Conservation (phyloP, 352 stramenopile species). For the Aphanomyces astaci region DNA sequence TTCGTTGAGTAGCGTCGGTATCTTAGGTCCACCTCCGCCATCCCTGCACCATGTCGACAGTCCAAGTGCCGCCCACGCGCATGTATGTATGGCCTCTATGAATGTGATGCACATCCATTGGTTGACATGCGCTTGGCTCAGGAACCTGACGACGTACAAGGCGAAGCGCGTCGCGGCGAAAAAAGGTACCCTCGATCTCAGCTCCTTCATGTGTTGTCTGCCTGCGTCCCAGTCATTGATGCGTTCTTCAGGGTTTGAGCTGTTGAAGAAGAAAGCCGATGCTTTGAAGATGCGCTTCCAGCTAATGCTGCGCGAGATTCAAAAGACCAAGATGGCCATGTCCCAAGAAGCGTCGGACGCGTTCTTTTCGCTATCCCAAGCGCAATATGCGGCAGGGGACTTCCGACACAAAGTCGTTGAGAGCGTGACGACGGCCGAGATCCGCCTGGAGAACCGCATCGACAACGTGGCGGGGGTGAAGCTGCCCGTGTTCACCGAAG, state of each 20-base stretch:
- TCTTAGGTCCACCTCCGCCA: neutral
- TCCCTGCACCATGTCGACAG: constrained; percentile 5
- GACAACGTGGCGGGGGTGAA: constrained; percentile 99
- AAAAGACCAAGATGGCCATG: constrained; percentile 85
- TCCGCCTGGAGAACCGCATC: constrained; percentile 95
- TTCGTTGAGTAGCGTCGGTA: neutral
- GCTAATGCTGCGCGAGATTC: constrained; percentile 79
- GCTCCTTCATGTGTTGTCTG: neutral
- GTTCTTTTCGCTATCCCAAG: constrained; percentile 98
- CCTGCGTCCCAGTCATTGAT: neutral
- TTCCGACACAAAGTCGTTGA: constrained; percentile 96
- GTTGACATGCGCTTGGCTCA: constrained; percentile 24
- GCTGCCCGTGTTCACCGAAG: constrained; percentile 96
- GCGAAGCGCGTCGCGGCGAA: constrained; percentile 74
- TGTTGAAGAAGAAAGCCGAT: constrained; percentile 98
- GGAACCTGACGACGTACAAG: constrained; percentile 81
- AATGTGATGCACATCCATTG: too few species aligned
- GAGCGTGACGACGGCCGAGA: constrained; percentile 91
- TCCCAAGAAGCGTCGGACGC: constrained; percentile 85
- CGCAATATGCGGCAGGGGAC: constrained; percentile 97
- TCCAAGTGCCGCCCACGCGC: constrained; percentile 51
- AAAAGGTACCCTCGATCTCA: constrained; percentile 75
- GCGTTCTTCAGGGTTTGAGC: constrained; percentile 48
- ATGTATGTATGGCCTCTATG: too few species aligned
- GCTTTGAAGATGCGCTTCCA: constrained; percentile 96